These are phyloP conservation scores for Leccinellum luteum DNA, from an alignment of 768 basidiomycete species.

Conservation along the genomic window DNA sequence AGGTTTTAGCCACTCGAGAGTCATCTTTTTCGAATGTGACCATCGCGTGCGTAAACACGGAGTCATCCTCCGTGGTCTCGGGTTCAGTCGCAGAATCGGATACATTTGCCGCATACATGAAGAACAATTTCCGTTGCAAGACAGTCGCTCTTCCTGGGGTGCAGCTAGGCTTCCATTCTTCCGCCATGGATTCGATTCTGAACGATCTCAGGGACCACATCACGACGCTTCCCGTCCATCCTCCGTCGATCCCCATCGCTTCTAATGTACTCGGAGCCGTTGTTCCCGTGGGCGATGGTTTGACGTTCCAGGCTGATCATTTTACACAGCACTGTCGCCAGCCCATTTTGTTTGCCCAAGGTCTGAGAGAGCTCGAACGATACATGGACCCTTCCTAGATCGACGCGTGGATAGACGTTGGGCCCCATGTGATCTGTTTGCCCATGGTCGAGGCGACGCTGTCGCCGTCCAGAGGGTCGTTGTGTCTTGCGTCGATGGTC, in stretches of 20 bases:
- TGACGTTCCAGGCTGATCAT: slow-evolving; percentile 49
- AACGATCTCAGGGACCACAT: slow-evolving; percentile 46
- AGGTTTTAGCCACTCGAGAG: slow-evolving; percentile 32
- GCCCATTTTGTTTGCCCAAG: slow-evolving; percentile 54
- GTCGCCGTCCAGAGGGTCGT: slow-evolving; percentile 27
- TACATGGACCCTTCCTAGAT: slow-evolving; percentile 26
- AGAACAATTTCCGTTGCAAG: slow-evolving; percentile 36
- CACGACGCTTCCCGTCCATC: slow-evolving; percentile 33
- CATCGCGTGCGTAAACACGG: slow-evolving; percentile 63
- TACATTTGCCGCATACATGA: slow-evolving; percentile 41
- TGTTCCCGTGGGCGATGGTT: slow-evolving; percentile 49
- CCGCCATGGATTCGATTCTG: slow-evolving; percentile 58
- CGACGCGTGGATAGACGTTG: slow-evolving; percentile 63
- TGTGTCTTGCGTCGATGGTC: slow-evolving; percentile 51
- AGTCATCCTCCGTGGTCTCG: slow-evolving; percentile 55
- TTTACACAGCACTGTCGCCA: slow-evolving; percentile 56
- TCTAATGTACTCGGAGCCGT: slow-evolving; percentile 59
- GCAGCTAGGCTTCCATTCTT: slow-evolving; percentile 65
- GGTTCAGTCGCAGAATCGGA: slow-evolving; percentile 48
- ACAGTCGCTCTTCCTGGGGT: slow-evolving; percentile 43
- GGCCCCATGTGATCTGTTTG: slow-evolving; percentile 57
- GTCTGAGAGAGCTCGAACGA: slow-evolving; percentile 42
- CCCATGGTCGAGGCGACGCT: slow-evolving; percentile 49
- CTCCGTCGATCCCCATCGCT: slow-evolving; percentile 58
- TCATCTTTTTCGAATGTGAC: slow-evolving; percentile 37